phyloP scores from a whole-genome alignment of 1,284 basidiomycete species.

The Inonotus obliquus region DNA sequence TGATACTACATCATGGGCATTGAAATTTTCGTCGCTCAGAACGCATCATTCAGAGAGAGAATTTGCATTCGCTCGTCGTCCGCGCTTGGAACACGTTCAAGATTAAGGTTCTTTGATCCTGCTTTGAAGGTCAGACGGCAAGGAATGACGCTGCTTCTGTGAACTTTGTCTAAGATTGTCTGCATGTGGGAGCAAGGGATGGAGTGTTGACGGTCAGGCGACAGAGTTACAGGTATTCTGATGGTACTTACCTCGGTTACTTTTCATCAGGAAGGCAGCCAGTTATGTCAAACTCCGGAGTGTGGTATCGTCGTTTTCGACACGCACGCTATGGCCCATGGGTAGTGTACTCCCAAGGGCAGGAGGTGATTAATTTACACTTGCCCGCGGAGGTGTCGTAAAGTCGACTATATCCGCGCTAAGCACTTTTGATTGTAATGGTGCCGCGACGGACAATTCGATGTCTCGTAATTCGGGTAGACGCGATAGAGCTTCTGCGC shows the following conservation, averaged over 20 bases:
- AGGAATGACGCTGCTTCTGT: neutral
- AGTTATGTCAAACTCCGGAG: neutral
- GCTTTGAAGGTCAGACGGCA: slow-evolving; percentile 8
- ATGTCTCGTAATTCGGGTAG: neutral
- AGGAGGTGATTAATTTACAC: neutral
- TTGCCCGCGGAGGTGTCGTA: slow-evolving; percentile 8
- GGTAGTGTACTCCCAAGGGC: neutral
- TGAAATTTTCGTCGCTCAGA: neutral
- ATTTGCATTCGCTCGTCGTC: neutral
- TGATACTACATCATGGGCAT: neutral
- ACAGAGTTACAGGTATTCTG: neutral
- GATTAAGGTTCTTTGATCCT: slow-evolving; percentile 1
- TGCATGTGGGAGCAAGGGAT: neutral
- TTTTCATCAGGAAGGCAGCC: neutral
- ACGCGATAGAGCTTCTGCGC: neutral
- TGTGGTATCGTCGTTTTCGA: neutral
- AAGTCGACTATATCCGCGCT: neutral
- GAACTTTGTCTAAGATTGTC: slow-evolving; percentile 9
- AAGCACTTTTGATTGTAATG: neutral
- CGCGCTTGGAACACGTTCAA: neutral
- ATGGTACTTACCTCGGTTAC: neutral
- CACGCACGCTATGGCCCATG: slow-evolving; percentile 7
- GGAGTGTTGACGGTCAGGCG: neutral
- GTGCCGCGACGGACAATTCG: neutral
- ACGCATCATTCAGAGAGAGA: neutral